Base-by-base conservation (phyloP, 176 grass and related monocot species). In the Aegilops longissima region DNA sequence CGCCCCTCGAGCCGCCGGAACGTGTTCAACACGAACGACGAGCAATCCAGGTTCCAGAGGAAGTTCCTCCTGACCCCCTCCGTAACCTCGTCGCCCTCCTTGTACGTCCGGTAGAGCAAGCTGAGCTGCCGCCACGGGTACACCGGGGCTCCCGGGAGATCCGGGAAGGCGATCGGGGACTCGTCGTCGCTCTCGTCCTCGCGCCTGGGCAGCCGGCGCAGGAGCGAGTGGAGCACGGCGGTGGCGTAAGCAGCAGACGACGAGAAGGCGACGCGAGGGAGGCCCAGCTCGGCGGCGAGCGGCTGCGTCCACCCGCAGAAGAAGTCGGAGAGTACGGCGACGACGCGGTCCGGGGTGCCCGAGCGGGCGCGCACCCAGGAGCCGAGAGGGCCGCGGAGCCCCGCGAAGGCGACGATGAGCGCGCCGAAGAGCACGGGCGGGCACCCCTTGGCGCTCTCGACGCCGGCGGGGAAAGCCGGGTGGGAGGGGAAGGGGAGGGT, bases 401-500 rank as follows among this genome's bases (percentile, higher is more conserved):
- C 76, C 54, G 76, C 35, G 76, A 79, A 79, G 33, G 61, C 74
- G 4, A 66, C 72, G 33, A 91, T 63, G 73, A 72, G 73, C 21
- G 70, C 58, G 64, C 38, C 54, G 51, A 79, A 71, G 44, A 76
- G 44, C 34, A 71, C 4, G 0, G 86, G 64, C 11, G 82, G 76
- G 18, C 9, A 2, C 23, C 36, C 83, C 73, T 76, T 86, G 69
- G 83, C 29, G 64, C 59, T 84, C 86, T 92, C 90, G 24, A 79
- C 8, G 24, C 90, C 88, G 4, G 64, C 66, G 74, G 88, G 93
- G 36, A 95, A 12, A 18, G 82, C 82, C 0, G 82, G 76, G 86
- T 87, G 79, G 8, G 67, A 65, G 52, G 93, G 90, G 69, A 95
- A 95, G 20, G 93, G 86, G 70, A 95, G 72, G 27, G 81, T 58